Evolutionary conservation across 179 eudicot genomes (phyloP).

Genomic region (Beta macrorhiza): DNA sequence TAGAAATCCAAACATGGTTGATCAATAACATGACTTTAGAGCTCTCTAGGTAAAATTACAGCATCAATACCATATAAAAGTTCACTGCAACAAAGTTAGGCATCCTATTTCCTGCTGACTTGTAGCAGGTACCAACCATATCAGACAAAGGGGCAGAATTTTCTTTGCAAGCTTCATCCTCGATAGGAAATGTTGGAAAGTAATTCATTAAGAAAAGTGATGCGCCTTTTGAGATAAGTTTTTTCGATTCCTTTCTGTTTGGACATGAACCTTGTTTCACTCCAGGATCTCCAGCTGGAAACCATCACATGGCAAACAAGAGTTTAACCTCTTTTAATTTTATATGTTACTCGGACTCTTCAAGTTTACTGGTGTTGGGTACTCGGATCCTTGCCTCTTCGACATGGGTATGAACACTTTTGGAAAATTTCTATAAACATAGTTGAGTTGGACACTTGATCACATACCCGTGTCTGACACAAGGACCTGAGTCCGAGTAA

Average conservation of each 20-base stretch:
- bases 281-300: conserved; percentile 93
- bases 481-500: no score
- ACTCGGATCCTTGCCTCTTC: no score
- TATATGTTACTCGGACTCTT: no score
- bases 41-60: neutral
- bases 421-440: no score
- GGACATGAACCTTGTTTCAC: conserved; percentile 73
- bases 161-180: conserved; percentile 83
- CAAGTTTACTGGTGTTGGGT: no score
- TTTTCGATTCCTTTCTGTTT: conserved; percentile 80
- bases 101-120: conserved; percentile 70
- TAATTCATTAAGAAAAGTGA: conserved; percentile 86
- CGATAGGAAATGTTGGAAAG: conserved; percentile 77
- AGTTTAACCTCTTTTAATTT: neutral
- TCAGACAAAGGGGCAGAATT: conserved; percentile 72
- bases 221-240: conserved; percentile 57
- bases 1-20: conserved; percentile 6
- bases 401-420: no score
- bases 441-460: no score
- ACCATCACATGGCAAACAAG: conserved; percentile 21
- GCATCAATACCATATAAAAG: conserved; percentile 77
- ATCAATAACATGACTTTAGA: conserved; percentile 6
- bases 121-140: conserved; percentile 75
- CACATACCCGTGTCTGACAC: no score
- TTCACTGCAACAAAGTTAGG: conserved; percentile 94